A percentile compares a stretch with the other conserved stretches of the same genome.
phyloP scores from a whole-genome alignment of 139 green algal species.

The Coccomyxa sp. region DNA sequence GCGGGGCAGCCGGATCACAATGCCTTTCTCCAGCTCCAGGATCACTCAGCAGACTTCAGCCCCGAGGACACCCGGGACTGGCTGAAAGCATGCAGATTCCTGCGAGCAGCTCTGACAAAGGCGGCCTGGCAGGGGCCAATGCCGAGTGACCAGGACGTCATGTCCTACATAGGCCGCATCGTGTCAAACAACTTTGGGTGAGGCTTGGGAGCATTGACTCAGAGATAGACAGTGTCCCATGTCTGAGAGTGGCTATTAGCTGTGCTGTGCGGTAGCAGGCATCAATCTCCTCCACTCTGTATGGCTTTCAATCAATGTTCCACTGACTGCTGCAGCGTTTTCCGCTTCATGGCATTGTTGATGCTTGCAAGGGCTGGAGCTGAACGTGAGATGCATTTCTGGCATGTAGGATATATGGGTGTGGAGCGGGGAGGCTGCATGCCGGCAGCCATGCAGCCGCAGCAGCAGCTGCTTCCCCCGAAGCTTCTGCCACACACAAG shows the following conservation, averaged over 20 bases:
- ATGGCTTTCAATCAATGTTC: not conserved
- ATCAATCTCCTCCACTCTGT: not conserved
- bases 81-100: constrained; percentile 6
- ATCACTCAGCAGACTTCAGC: constrained; percentile 7
- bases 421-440: too few species aligned
- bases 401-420: too few species aligned
- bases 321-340: not conserved
- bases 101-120: not conserved
- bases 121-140: not conserved
- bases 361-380: not conserved
- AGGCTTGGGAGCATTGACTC: too few species aligned
- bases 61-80: constrained; percentile 6
- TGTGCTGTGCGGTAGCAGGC: not conserved
- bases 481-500: too few species aligned
- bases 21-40: constrained; percentile 12
- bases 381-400: too few species aligned
- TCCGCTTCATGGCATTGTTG: not conserved
- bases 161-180: constrained; percentile 13
- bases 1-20: not conserved
- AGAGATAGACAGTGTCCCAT: not conserved
- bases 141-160: not conserved
- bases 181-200: constrained; percentile 18
- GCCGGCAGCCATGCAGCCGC: too few species aligned
- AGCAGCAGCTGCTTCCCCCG: too few species aligned
- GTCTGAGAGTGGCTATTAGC: not conserved